Conservation (phyloP, 371 early-diverging fungal species). For the Nosema muscidifuracis region DNA sequence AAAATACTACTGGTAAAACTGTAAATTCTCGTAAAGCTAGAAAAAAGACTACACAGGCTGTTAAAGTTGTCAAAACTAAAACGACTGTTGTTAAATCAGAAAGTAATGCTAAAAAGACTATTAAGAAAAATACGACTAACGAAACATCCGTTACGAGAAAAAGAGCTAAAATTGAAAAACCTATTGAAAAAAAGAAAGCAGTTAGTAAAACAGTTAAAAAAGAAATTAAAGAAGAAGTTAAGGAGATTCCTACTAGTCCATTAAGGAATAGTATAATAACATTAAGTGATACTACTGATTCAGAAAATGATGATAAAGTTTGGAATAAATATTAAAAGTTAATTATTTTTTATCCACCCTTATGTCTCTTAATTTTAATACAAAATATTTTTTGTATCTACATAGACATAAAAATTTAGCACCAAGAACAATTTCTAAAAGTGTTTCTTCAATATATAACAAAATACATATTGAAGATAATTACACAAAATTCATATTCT, state of each 20-base stretch:
- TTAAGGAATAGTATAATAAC: neutral
- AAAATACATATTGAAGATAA: neutral
- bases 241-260: neutral
- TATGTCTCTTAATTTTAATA: neutral
- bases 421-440: constrained; percentile 6
- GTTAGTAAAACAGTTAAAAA: neutral
- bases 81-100: neutral
- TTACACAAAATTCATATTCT: constrained; percentile 9
- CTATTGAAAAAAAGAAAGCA: no score
- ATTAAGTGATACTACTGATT: constrained; percentile 11
- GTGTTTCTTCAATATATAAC: neutral
- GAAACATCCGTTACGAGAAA: neutral
- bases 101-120: neutral
- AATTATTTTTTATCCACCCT: neutral
- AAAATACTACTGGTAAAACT: no score
- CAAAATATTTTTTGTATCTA: constrained; percentile 2
- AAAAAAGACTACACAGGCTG: neutral
- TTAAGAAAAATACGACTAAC: neutral
- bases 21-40: neutral
- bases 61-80: neutral
- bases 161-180: neutral
- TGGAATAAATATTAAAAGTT: neutral
- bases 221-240: neutral
- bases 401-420: neutral
- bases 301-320: constrained; percentile 25